These are phyloP conservation scores for Knufia petricola DNA, from an alignment of 2,329 filamentous ascomycete species.

Conservation along the genomic window DNA sequence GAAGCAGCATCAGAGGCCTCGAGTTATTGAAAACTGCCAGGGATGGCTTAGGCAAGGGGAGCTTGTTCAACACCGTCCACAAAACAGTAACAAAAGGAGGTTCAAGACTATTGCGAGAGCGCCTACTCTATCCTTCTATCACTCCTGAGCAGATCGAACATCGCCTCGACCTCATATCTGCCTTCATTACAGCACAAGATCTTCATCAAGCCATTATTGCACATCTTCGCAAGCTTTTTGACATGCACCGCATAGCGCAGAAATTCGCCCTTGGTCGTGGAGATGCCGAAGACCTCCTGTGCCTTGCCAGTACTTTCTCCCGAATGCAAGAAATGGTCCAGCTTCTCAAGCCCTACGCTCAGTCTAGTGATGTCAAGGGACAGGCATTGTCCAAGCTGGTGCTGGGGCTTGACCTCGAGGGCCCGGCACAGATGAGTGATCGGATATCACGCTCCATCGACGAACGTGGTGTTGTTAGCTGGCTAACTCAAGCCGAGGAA, in stretches of 20 bases:
- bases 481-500: constrained; percentile 68
- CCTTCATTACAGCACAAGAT: constrained; percentile 56
- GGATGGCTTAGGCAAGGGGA: constrained; percentile 70
- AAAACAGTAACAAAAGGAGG: constrained; percentile 88
- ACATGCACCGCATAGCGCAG: constrained; percentile 81
- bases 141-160: constrained; percentile 67
- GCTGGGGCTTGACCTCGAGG: constrained; percentile 54
- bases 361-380: constrained; percentile 22
- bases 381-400: constrained; percentile 33
- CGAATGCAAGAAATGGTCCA: constrained; percentile 3
- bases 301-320: constrained; percentile 49
- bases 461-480: constrained; percentile 76
- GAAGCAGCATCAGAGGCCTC: constrained; percentile 76
- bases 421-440: constrained; percentile 57
- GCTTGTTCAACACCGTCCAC: constrained; percentile 78
- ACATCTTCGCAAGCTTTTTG: constrained; percentile 65
- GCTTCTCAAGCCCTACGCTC: constrained; percentile 24
- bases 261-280: constrained; percentile 88
- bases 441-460: constrained; percentile 74
- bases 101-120: constrained; percentile 69
- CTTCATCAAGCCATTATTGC: constrained; percentile 61
- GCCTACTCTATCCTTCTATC: constrained; percentile 84
- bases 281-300: constrained; percentile 83
- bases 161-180: constrained; percentile 70
- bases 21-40: constrained; percentile 81